Evolutionary conservation across 192 early-diverging fungal species (phyloP).

Genomic region (Coemansia sp.): DNA sequence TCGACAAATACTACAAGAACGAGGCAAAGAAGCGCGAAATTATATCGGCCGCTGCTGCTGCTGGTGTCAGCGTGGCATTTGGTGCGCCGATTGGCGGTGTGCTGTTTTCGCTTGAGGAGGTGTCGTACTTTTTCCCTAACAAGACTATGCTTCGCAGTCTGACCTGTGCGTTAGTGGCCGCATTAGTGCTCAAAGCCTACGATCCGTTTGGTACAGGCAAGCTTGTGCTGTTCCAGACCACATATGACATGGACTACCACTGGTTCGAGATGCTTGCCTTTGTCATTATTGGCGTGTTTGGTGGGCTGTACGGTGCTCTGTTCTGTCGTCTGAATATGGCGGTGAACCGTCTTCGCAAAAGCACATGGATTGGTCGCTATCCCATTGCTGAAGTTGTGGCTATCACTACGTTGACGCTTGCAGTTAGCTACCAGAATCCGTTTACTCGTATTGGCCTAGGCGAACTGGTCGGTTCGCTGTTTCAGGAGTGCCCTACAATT

Average conservation of each 20-base stretch:
- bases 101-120: constrained; percentile 89
- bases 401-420: constrained; percentile 70
- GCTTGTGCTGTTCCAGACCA: constrained; percentile 61
- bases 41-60: constrained; percentile 86
- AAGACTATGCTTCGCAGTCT: constrained; percentile 67
- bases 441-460: constrained; percentile 83
- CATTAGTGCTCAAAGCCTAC: constrained; percentile 58
- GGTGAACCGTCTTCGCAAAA: constrained; percentile 71
- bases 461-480: constrained; percentile 85
- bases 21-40: constrained; percentile 94
- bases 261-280: constrained; percentile 72
- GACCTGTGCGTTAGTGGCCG: constrained; percentile 67
- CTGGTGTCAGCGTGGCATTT: constrained; percentile 93
- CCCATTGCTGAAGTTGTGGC: constrained; percentile 75
- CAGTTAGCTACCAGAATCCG: constrained; percentile 75
- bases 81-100: constrained; percentile 97
- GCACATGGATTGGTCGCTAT: constrained; percentile 64
- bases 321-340: constrained; percentile 71
- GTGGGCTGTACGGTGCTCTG: constrained; percentile 81
- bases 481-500: constrained; percentile 76
- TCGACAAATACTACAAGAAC: constrained; percentile 89
- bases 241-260: constrained; percentile 68
- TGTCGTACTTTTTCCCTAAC: constrained; percentile 77
- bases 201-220: constrained; percentile 58
- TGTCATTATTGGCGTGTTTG: constrained; percentile 67